Conservation (phyloP, 2,329 filamentous ascomycete genomes). For the Aquanectria penicillioides region DNA sequence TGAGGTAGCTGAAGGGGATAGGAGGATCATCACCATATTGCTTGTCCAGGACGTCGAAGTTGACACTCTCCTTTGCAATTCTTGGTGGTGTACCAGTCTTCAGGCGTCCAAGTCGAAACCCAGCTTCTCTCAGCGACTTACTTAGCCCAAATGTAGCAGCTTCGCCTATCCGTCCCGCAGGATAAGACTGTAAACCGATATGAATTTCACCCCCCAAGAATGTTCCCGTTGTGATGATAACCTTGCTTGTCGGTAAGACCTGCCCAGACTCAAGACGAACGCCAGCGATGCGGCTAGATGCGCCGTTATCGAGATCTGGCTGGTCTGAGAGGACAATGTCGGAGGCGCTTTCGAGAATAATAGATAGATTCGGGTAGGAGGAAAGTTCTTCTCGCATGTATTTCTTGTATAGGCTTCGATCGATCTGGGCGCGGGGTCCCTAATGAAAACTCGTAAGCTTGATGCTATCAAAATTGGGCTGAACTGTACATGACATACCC, state of each 20-base stretch:
- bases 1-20: slow-evolving; percentile 90
- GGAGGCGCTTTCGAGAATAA: slow-evolving; percentile 88
- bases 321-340: slow-evolving; percentile 79
- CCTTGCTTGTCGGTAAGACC: slow-evolving; percentile 79
- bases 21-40: slow-evolving; percentile 89
- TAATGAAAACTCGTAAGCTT: slow-evolving; percentile 34
- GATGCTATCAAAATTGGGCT: slow-evolving; percentile 1
- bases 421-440: slow-evolving; percentile 95
- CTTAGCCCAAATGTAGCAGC: slow-evolving; percentile 92
- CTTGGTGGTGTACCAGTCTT: slow-evolving; percentile 97
- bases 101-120: slow-evolving; percentile 87
- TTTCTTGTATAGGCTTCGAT: slow-evolving; percentile 86
- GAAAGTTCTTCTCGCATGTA: slow-evolving; percentile 90
- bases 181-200: slow-evolving; percentile 85
- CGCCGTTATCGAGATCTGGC: slow-evolving; percentile 51
- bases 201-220: slow-evolving; percentile 97
- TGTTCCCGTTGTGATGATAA: slow-evolving; percentile 96
- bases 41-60: slow-evolving; percentile 75
- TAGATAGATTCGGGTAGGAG: slow-evolving; percentile 79
- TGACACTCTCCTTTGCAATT: slow-evolving; percentile 82
- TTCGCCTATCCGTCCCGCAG: slow-evolving; percentile 92
- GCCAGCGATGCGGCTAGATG: slow-evolving; percentile 80
- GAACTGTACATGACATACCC: slow-evolving; percentile 59
- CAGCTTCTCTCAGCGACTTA: slow-evolving; percentile 87
- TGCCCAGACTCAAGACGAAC: slow-evolving; percentile 89